These are phyloP conservation scores for Agaricus blazei DNA, from an alignment of 768 basidiomycete species.

Conservation along the genomic window DNA sequence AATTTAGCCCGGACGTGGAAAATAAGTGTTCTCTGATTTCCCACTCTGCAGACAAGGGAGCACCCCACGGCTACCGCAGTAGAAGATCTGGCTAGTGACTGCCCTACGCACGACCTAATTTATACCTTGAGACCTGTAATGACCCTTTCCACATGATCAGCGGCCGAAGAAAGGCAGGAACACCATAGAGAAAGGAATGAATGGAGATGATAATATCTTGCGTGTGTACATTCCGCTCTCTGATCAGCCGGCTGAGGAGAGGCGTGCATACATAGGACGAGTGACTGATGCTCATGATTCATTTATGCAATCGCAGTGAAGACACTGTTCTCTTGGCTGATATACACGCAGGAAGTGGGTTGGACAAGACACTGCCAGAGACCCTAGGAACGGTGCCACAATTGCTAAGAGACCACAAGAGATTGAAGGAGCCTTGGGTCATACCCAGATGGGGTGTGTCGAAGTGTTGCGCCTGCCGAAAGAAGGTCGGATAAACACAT, in stretches of 20 bases:
- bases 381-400: too few species aligned
- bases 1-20: not conserved
- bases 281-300: not conserved
- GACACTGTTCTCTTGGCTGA: not conserved
- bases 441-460: too few species aligned
- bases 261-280: not conserved
- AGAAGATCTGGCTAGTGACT: not conserved
- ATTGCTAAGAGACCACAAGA: too few species aligned
- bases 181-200: not conserved
- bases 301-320: conserved; percentile 2
- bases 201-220: not conserved
- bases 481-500: conserved; percentile 7
- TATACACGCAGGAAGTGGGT: not conserved
- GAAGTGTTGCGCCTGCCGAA: not conserved
- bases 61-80: too few species aligned
- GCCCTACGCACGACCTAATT: not conserved
- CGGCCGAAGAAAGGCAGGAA: conserved; percentile 1
- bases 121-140: not conserved
- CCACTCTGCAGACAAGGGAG: not conserved
- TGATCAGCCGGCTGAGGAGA: not conserved
- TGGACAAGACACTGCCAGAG: not conserved
- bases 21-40: not conserved
- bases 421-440: too few species aligned
- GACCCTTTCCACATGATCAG: conserved; percentile 1
- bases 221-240: not conserved